Evolutionary conservation across 2,329 filamentous ascomycete genomes (phyloP).

Genomic region (Penicillium corylophilum): DNA sequence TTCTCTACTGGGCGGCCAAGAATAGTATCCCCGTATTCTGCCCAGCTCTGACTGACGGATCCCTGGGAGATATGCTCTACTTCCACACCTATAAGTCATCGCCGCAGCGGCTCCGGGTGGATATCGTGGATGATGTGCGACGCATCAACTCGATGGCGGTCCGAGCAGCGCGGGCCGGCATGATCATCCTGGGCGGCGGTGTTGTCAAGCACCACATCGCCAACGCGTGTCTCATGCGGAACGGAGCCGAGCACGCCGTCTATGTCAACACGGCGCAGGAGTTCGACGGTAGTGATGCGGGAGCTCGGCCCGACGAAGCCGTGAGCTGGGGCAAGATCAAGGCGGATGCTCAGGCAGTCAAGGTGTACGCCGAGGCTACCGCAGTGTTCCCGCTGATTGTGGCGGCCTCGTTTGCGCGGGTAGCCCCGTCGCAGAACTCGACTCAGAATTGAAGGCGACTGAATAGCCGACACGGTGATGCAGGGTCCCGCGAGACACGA

Average conservation of each 20-base stretch:
- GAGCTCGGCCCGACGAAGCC: slow-evolving; percentile 90
- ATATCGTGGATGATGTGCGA: slow-evolving; percentile 92
- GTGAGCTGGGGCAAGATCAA: slow-evolving; percentile 99
- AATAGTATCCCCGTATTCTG: slow-evolving; percentile 98
- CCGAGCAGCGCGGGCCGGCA: slow-evolving; percentile 80
- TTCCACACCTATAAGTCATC: slow-evolving; percentile 95
- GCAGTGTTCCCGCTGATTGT: slow-evolving; percentile 67
- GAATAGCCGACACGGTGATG: slow-evolving; percentile 1
- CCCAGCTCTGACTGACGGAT: slow-evolving; percentile 91
- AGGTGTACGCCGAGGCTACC: slow-evolving; percentile 71
- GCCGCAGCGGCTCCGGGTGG: slow-evolving; percentile 76
- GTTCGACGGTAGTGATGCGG: slow-evolving; percentile 95
- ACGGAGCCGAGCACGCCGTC: slow-evolving; percentile 93
- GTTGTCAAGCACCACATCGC: slow-evolving; percentile 99
- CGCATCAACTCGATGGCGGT: slow-evolving; percentile 90
- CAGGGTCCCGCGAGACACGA: slow-evolving; percentile 11
- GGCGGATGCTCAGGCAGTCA: slow-evolving; percentile 79
- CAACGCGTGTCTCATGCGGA: slow-evolving; percentile 95
- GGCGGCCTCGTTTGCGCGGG: slow-evolving; percentile 63
- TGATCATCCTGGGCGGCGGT: slow-evolving; percentile 93
- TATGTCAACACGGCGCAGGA: slow-evolving; percentile 98
- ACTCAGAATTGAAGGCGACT: slow-evolving; percentile 1
- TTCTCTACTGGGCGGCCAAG: slow-evolving; percentile 97
- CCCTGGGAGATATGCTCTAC: slow-evolving; percentile 95
- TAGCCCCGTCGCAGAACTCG: slow-evolving; percentile 6